These are phyloP conservation scores for Elsinoe perseae DNA, from an alignment of 2,329 filamentous ascomycete species.

Conservation along the genomic window DNA sequence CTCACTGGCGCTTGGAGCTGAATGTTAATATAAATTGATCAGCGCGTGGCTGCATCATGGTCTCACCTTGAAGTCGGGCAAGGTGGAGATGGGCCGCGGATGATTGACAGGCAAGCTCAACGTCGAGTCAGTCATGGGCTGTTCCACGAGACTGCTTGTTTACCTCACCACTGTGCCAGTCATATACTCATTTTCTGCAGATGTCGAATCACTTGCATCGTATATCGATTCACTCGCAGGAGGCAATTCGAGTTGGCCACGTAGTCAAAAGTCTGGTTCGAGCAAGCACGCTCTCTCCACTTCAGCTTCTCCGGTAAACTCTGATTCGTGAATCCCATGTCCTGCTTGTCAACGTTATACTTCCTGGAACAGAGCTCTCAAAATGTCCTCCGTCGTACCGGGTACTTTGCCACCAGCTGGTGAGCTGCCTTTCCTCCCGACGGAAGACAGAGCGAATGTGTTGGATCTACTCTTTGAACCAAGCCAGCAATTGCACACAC, in stretches of 20 bases:
- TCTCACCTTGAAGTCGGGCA: neutral
- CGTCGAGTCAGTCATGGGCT: neutral
- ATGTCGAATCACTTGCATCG: no score
- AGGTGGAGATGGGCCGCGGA: neutral
- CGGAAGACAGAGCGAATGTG: conserved; percentile 47
- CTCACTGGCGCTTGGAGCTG: neutral
- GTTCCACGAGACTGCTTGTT: neutral
- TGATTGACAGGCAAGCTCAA: neutral
- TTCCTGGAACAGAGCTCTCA: neutral
- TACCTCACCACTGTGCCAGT: no score
- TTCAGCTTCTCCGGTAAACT: neutral
- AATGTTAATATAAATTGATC: conserved; percentile 5
- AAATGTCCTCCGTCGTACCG: neutral
- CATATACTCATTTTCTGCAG: no score
- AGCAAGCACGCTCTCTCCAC: neutral
- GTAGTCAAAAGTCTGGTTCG: neutral
- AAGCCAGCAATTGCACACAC: conserved; percentile 62
- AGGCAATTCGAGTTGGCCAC: neutral
- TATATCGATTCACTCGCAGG: neutral
- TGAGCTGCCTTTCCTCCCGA: conserved; percentile 49
- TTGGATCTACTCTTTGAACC: conserved; percentile 83
- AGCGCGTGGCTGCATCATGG: conserved; percentile 2
- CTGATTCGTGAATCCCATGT: neutral
- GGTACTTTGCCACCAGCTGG: conserved; percentile 50
- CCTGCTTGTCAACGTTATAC: neutral